phyloP scores from a whole-genome alignment of 495 filamentous ascomycete genomes.

The Hypoxylon subgilvum region DNA sequence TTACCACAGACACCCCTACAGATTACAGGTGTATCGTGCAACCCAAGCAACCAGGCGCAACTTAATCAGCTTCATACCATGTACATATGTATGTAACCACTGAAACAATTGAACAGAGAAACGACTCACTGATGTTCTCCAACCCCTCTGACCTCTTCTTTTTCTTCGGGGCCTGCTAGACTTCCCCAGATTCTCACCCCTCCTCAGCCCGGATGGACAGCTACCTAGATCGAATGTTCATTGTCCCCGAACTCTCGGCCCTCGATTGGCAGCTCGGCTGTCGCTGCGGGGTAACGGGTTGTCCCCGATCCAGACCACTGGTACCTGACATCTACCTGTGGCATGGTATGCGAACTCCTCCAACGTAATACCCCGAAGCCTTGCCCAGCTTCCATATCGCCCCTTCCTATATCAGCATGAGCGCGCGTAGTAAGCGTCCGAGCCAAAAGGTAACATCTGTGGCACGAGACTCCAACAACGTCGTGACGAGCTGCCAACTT shows the following conservation, averaged over 20 bases:
- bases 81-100: too few species aligned
- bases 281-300: constrained; percentile 31
- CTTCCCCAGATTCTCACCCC: constrained; percentile 30
- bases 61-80: neutral
- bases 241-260: constrained; percentile 17
- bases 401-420: neutral
- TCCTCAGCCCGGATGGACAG: constrained; percentile 9
- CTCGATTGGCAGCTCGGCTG: constrained; percentile 1
- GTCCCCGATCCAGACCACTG: constrained; percentile 18
- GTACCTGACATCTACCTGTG: neutral
- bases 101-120: too few species aligned
- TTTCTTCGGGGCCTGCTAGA: neutral
- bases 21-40: too few species aligned
- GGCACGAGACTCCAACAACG: neutral
- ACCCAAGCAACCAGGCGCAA: too few species aligned
- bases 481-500: constrained; percentile 22
- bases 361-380: constrained; percentile 5
- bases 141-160: neutral
- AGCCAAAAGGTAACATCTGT: constrained; percentile 11
- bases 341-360: constrained; percentile 6
- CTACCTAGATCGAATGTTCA: constrained; percentile 33
- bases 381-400: neutral
- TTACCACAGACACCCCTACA: too few species aligned
- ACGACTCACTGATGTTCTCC: constrained; percentile 23
- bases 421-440: constrained; percentile 19